These are phyloP conservation scores for Flaveria brownii DNA, from an alignment of 129 eudicot species.

Conservation along the genomic window DNA sequence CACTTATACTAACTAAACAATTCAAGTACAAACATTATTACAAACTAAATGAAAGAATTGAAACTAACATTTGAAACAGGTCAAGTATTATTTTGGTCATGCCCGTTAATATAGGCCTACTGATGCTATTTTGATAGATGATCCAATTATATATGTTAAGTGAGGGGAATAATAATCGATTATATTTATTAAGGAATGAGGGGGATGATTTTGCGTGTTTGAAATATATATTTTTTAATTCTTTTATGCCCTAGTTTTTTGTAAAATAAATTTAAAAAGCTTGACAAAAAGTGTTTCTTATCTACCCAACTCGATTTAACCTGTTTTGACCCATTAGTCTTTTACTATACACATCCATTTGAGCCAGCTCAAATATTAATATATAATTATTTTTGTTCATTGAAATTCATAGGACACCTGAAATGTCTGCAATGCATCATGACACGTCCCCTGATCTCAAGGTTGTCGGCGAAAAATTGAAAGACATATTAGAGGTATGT, in stretches of 20 bases:
- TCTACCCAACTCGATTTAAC: neutral
- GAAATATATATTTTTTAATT: neutral
- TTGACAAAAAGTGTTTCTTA: neutral
- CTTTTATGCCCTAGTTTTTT: neutral
- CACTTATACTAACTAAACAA: no score
- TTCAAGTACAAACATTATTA: no score
- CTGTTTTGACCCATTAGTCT: neutral
- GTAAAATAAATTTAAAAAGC: neutral
- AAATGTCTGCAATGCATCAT: slow-evolving; percentile 94
- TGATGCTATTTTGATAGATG: no score
- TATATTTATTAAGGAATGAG: neutral
- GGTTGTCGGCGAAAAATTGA: slow-evolving; percentile 64
- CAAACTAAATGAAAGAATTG: no score
- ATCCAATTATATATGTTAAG: no score
- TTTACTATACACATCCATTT: slow-evolving; percentile 2
- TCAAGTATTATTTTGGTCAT: neutral
- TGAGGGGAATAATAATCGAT: neutral
- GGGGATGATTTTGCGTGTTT: neutral
- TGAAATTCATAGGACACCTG: slow-evolving; percentile 67
- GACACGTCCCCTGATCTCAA: slow-evolving; percentile 80
- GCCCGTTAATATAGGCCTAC: neutral
- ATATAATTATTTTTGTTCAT: neutral
- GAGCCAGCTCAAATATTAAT: neutral
- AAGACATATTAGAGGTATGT: slow-evolving; percentile 66
- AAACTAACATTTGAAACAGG: neutral